phyloP scores from a whole-genome alignment of 352 stramenopile species.

The Phytopythium kandeliae region DNA sequence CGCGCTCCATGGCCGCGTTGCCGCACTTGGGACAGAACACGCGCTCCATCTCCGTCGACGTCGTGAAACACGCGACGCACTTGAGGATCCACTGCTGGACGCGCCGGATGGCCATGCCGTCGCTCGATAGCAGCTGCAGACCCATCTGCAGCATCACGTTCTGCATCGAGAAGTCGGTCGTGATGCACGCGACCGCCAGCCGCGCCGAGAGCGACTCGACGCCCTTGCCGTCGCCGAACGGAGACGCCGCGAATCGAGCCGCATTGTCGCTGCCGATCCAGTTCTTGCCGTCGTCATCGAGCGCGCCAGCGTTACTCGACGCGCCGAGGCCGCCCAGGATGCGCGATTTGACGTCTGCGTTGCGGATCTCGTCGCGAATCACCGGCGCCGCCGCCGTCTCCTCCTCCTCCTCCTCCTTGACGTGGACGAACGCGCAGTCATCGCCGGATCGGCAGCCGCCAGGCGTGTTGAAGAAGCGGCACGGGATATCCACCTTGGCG shows the following conservation, averaged over 20 bases:
- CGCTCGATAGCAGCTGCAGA: constrained; percentile 65
- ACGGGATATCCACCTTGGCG: constrained; percentile 60
- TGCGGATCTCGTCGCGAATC: constrained; percentile 49
- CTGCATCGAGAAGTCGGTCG: constrained; percentile 88
- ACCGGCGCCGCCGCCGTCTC: constrained; percentile 28
- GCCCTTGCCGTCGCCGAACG: constrained; percentile 70
- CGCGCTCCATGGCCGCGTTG: constrained; percentile 92
- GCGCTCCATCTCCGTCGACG: constrained; percentile 87
- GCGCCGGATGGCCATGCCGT: constrained; percentile 84
- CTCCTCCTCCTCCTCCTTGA: constrained; percentile 26
- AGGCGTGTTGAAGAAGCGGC: constrained; percentile 68
- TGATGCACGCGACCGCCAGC: constrained; percentile 73
- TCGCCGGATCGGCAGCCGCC: constrained; percentile 72
- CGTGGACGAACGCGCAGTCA: constrained; percentile 66
- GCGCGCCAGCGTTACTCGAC: constrained; percentile 66
- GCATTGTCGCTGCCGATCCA: constrained; percentile 77
- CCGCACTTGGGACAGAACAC: constrained; percentile 98
- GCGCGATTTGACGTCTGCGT: constrained; percentile 81
- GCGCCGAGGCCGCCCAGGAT: constrained; percentile 81
- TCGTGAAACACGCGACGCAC: constrained; percentile 97
- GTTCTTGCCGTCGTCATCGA: constrained; percentile 85
- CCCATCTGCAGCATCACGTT: constrained; percentile 90
- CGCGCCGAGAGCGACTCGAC: constrained; percentile 50
- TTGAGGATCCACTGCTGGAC: constrained; percentile 96
- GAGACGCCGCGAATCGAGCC: constrained; percentile 52